These are phyloP conservation scores for Hypoxylon sp. DNA, from an alignment of 2,329 filamentous ascomycete species.

Conservation along the genomic window DNA sequence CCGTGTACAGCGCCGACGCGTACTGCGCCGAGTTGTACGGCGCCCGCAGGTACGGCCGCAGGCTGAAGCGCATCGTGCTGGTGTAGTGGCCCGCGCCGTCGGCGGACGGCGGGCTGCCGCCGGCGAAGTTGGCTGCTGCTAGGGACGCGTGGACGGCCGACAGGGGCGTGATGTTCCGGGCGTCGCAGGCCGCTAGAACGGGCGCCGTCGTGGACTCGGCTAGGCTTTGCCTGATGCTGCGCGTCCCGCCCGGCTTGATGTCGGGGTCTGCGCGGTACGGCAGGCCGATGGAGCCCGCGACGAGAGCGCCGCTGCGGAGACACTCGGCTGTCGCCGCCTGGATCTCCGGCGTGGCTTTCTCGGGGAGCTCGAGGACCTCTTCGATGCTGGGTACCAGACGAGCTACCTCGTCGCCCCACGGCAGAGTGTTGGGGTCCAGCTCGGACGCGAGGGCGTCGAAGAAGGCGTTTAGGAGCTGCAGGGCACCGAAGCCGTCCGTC, in stretches of 20 bases:
- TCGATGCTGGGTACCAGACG: slow-evolving; percentile 9
- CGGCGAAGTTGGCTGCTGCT: neutral
- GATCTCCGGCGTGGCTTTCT: slow-evolving; percentile 7
- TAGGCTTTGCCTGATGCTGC: neutral
- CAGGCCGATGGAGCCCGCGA: neutral
- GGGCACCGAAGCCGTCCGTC: slow-evolving; percentile 1
- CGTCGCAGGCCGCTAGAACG: neutral
- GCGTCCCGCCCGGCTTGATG: neutral
- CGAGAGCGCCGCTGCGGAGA: neutral
- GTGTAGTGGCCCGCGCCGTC: neutral
- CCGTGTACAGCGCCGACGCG: slow-evolving; percentile 9
- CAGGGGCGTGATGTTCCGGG: neutral
- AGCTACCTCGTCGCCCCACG: slow-evolving; percentile 4
- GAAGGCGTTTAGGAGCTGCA: slow-evolving; percentile 16
- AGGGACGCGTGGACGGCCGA: slow-evolving; percentile 6
- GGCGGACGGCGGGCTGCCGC: neutral
- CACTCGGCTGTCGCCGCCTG: neutral
- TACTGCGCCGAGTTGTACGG: slow-evolving; percentile 2
- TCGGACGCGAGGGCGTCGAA: slow-evolving; percentile 3
- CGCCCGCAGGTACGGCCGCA: slow-evolving; percentile 1
- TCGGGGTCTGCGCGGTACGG: neutral
- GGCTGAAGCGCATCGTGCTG: slow-evolving; percentile 13
- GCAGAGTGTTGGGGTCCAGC: neutral
- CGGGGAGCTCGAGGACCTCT: slow-evolving; percentile 6
- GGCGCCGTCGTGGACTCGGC: neutral